Conservation (phyloP, 2,329 filamentous ascomycete genomes). For the Exophiala bonariae region DNA sequence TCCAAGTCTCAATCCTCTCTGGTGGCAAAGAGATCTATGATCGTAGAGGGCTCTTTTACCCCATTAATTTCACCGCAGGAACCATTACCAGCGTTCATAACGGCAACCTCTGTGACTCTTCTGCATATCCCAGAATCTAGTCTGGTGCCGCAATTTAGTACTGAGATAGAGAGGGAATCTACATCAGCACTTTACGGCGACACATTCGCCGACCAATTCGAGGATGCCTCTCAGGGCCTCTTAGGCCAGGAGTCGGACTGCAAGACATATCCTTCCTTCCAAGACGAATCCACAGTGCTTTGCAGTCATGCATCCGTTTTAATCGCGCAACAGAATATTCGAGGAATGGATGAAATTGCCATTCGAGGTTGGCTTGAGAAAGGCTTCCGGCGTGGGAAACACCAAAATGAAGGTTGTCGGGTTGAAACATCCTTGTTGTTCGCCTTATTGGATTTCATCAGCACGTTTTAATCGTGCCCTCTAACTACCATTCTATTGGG, state of each 20-base stretch:
- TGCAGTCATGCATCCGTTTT: constrained; percentile 3
- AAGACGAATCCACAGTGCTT: not conserved
- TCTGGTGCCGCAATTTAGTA: not conserved
- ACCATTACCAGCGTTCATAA: not conserved
- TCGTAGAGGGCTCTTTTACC: not conserved
- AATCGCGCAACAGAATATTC: constrained; percentile 1
- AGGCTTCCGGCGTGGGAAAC: not conserved
- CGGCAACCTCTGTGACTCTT: not conserved
- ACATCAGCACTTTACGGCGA: not conserved
- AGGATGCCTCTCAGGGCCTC: not conserved
- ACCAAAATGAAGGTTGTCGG: constrained; percentile 2
- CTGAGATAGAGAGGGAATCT: not conserved
- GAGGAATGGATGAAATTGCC: not conserved
- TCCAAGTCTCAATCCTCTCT: not conserved
- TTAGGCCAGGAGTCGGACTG: not conserved
- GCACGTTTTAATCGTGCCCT: not conserved
- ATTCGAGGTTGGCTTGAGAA: not conserved
- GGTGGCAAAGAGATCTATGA: not conserved
- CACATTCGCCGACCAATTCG: not conserved
- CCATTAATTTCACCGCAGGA: not conserved
- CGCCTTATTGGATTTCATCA: constrained; percentile 4
- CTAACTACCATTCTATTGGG: no score
- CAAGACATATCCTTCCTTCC: not conserved
- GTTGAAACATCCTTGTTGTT: constrained; percentile 2
- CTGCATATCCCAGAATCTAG: not conserved